Evolutionary conservation across 106 monocot genomes (phyloP), one percentile per base, ranked within the genome.

Genomic region (Gastrodia elata): DNA sequence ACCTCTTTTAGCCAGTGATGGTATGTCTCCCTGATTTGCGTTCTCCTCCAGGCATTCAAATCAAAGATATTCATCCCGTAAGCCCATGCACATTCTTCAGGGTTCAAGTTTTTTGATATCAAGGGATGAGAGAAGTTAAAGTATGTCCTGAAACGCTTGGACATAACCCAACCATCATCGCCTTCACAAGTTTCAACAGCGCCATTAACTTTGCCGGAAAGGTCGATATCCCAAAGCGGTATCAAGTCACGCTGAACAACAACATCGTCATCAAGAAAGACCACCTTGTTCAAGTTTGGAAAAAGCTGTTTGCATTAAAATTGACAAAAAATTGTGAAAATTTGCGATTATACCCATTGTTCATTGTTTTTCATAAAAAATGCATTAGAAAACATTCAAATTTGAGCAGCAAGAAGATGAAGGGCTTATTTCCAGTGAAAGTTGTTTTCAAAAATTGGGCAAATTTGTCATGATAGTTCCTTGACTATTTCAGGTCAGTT

Each of bases 21-120:
- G 41, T 89, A 96, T 34, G 83, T 90, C 36, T 90, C 86, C 80
- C 86, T 81, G 59, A 97, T 90, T 70, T 48, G 79, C 46, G 89
- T 92, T 77, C 84, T 92, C 65, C 92, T 87, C 92, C 96, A 97
- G 26, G 77, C 77, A 20, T 52, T 75, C 56, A 97, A 81, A 57
- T 97, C 96, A 75, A 92, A 97, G 27, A 97, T 81, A 71, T 97
- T 92, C 96, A 97, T 90, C 18, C 96, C 96, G 75, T 92, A 97
- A 9, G 96, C 92, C 96, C 96, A 97, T 55, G 87, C 96, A 78
- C 96, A 97, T 59, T 92, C 96, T 35, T 84, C 39, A 10, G 84
- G 82, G 59, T 92, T 9, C 8, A 94, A 79, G 46, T 82, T 81
- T 65, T 78, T 82, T 6, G 77, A 75, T 74, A 94, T 85, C 25